Evolutionary conservation across 352 stramenopile species (phyloP).

Genomic region (Pythium graminicola): DNA sequence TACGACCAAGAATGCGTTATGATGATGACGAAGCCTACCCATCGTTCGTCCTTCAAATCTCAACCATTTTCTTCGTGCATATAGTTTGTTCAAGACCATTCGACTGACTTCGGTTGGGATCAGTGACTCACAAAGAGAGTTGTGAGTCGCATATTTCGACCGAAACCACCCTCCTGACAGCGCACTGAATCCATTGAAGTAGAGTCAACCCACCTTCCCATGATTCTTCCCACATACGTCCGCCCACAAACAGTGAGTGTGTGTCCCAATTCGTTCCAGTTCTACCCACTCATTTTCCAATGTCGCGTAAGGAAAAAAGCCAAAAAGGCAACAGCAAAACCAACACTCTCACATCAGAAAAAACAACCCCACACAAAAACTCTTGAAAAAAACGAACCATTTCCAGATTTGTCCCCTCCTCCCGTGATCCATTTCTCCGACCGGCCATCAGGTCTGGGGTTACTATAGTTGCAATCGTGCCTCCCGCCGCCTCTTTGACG

Average conservation of each 20-base stretch:
- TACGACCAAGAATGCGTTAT: no score
- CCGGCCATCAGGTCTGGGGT: neutral
- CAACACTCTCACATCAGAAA: neutral
- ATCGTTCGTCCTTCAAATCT: no score
- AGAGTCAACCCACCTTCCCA: constrained; percentile 10
- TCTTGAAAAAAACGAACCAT: constrained; percentile 22
- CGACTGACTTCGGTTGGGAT: no score
- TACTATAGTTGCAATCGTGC: neutral
- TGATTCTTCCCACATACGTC: neutral
- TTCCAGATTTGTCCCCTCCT: constrained; percentile 2
- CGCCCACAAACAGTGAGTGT: constrained; percentile 5
- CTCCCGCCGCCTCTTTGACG: constrained; percentile 11
- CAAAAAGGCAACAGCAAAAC: constrained; percentile 5
- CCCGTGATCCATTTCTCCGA: neutral
- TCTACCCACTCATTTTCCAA: neutral
- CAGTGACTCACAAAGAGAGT: no score
- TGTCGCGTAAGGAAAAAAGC: constrained; percentile 12
- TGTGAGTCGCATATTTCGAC: constrained; percentile 1
- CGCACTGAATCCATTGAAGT: constrained; percentile 4
- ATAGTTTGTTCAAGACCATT: no score
- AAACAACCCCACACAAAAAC: neutral
- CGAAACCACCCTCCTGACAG: no score
- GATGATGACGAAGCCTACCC: no score
- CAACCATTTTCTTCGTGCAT: no score
- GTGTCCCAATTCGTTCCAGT: neutral